phyloP scores from a whole-genome alignment of 805 yeast genomes.

The Candida sanyiensis region DNA sequence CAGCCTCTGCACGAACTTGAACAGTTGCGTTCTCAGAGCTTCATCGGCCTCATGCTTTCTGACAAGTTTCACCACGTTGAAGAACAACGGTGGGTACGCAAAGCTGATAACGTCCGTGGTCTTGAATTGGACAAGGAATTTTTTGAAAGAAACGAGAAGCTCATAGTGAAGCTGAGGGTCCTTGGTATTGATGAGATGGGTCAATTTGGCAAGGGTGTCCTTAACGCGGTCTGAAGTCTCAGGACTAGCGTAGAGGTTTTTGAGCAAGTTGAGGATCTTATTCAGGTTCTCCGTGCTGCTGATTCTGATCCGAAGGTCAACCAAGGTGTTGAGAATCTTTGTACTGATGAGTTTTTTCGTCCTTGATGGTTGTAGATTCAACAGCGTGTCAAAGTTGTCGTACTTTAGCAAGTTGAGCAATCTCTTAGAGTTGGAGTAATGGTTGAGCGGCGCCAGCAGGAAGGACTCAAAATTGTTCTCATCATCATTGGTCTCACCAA shows the following conservation, averaged over 20 bases:
- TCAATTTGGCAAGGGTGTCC: conserved; percentile 61
- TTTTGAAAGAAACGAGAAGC: conserved; percentile 40
- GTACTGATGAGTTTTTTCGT: conserved; percentile 55
- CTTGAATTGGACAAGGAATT: conserved; percentile 51
- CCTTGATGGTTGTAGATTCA: conserved; percentile 43
- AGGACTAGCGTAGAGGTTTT: conserved; percentile 20
- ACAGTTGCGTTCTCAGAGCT: conserved; percentile 32
- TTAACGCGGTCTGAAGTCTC: conserved; percentile 39
- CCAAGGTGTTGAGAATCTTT: conserved; percentile 53
- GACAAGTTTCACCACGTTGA: conserved; percentile 53
- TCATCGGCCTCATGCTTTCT: conserved; percentile 31
- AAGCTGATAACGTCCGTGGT: conserved; percentile 35
- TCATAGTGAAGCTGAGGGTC: conserved; percentile 41
- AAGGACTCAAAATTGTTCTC: conserved; percentile 35
- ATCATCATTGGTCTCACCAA: conserved; percentile 24
- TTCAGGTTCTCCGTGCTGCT: conserved; percentile 43
- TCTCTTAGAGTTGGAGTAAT: conserved; percentile 22
- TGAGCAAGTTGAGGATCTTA: conserved; percentile 53
- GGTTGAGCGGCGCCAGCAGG: conserved; percentile 43
- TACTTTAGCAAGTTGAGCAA: conserved; percentile 35
- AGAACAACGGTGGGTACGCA: conserved; percentile 74
- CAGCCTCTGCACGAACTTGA: conserved; percentile 67
- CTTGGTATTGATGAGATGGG: conserved; percentile 54
- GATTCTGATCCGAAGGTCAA: conserved; percentile 35
- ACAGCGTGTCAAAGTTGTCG: conserved; percentile 47